Evolutionary conservation across 2,329 filamentous ascomycete genomes (phyloP), one percentile per base, ranked within the genome.

Genomic region (Cladophialophora immunda): DNA sequence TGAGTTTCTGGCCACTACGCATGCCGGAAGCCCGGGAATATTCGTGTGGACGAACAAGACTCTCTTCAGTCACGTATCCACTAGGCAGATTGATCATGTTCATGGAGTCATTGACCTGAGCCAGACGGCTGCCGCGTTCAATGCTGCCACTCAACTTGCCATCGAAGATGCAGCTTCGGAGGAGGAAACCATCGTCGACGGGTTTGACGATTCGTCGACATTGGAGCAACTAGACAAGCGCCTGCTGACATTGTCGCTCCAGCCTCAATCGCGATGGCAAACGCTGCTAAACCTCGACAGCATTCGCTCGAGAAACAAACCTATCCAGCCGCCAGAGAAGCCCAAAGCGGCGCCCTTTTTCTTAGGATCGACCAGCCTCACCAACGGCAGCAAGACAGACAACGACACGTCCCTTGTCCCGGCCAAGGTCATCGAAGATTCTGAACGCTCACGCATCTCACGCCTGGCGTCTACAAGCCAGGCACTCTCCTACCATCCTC

Each of bases 311-410:
- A 91, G 95, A 68, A 99, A 99, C 80, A 97, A 95, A 79, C 95
- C 96, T 0, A 94, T 89, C 71, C 93, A 97, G 78, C 88, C 94
- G 0, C 94, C 94, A 17, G 97, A 97, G 80, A 87, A 89, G 6
- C 95, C 95, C 0, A 92, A 97, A 77, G 97, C 96, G 76, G 94
- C 94, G 0, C 96, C 95, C 0, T 98, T 98, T 84, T 98, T 98
- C 83, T 84, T 98, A 3, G 92, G 93, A 32, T 92, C 93, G 19
- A 75, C 77, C 34, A 64, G 76, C 27, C 65, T 76, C 58, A 71
- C 74, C 22, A 71, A 74, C 25, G 64, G 70, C 5, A 29, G 15
- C 19, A 63, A 62, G 15, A 17, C 15, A 27, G 62, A 30, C 32
- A 56, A 52, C n/a, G 22, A 59, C 32, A 7, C 58, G n/a, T 47